Base-by-base conservation (phyloP, 306 rosid species). In the Pterocarpus macrocarpus region DNA sequence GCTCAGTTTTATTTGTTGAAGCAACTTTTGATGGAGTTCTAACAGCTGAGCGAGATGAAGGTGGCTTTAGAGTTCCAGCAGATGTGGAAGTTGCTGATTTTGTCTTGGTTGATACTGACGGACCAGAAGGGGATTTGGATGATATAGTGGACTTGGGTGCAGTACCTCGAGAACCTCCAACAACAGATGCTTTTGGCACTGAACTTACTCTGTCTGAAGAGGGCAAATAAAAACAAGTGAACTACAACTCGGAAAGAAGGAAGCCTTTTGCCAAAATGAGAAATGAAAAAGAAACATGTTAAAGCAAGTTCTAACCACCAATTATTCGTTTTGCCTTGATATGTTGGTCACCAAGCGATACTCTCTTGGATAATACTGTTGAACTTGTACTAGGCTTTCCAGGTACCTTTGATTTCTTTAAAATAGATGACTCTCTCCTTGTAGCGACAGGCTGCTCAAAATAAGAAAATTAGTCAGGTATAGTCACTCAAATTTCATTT, bases 361-460 rank as follows among this genome's bases (percentile, higher is more conserved):
- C 91, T 87, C 94, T 96, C 86, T 91, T 94, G 77, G 87, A 81
- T 38, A 86, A 75, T 58, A 84, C 34, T 52, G 87, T 65, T 81
- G 94, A 79, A 89, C 80, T 84, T n/a, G 92, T 78, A 80, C 62
- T 85, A 68, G 87, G 85, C 86, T 85, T 93, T 68, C 73, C 84
- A 22, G 45, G 81, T 78, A 78, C 76, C 90, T 87, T 96, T 14
- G 91, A 81, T 63, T 63, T 94, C 86, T 87, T 89, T 73, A 80
- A 65, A 83, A 87, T 71, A 66, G 90, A 78, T 61, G 85, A 82
- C 34, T 83, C 92, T 78, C 88, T 77, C 82, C 90, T 86, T 39
- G 74, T 30, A 28, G 88, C 86, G 69, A 61, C 58, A 14, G 88
- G 85, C 90, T 91, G 85, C 85, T 77, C 34, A 64, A 59, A 82